These are phyloP conservation scores for Xylaria sp. DNA, from an alignment of 2,329 filamentous ascomycete genomes.

Conservation along the genomic window DNA sequence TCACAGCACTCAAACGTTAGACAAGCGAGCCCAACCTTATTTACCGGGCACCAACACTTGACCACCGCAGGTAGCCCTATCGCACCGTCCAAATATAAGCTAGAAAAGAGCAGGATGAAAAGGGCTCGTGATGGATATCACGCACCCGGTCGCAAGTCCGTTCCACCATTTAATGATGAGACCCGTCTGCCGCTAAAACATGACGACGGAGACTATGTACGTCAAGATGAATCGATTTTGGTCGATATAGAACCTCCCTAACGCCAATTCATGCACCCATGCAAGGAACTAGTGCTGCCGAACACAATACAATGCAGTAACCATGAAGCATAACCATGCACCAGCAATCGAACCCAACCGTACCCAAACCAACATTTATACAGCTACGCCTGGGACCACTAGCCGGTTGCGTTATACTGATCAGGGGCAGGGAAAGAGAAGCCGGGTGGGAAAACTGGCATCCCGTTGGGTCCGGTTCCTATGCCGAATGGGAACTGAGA, in stretches of 20 bases:
- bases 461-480: slow-evolving; percentile 53
- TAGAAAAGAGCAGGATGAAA: neutral
- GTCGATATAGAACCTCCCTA: slow-evolving; percentile 4
- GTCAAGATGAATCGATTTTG: slow-evolving; percentile 11
- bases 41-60: neutral
- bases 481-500: slow-evolving; percentile 52
- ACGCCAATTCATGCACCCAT: slow-evolving; percentile 28
- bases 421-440: slow-evolving; percentile 47
- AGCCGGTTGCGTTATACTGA: slow-evolving; percentile 29
- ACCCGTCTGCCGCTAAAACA: neutral
- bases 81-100: neutral
- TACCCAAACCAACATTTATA: neutral
- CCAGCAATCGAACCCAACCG: neutral
- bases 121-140: neutral
- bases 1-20: neutral
- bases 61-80: neutral
- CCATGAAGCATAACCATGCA: neutral
- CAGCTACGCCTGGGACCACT: neutral
- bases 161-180: neutral
- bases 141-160: neutral
- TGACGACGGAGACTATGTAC: slow-evolving; percentile 4
- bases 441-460: slow-evolving; percentile 55
- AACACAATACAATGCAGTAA: neutral
- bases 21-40: neutral
- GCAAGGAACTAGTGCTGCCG: slow-evolving; percentile 9